Conservation (phyloP, 768 basidiomycete genomes). For the Agaricus sinodeliciosus region DNA sequence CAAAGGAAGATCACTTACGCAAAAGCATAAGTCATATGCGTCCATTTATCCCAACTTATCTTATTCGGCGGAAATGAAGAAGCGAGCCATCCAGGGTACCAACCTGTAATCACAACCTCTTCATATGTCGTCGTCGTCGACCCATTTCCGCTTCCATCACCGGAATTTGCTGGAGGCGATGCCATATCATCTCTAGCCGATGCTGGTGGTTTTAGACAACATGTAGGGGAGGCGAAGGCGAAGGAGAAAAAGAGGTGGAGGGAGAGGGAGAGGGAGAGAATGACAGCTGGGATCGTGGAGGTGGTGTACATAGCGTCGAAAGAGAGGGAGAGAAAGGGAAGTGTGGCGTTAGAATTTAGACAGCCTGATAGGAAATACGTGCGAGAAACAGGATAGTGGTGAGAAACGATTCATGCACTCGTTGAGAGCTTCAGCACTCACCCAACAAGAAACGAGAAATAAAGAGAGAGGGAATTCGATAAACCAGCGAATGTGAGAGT, state of each 20-base stretch:
- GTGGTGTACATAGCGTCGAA: conserved; percentile 2
- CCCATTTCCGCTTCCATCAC: not conserved
- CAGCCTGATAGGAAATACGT: too few species aligned
- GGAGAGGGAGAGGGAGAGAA: conserved; percentile 20
- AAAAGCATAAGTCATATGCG: conserved; percentile 39
- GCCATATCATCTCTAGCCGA: not conserved
- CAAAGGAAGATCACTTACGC: conserved; percentile 28
- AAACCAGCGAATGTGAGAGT: too few species aligned
- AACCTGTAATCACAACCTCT: conserved; percentile 2
- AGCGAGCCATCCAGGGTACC: conserved; percentile 5
- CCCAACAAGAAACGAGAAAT: too few species aligned
- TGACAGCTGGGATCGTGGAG: conserved; percentile 10
- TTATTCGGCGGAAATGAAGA: conserved; percentile 20
- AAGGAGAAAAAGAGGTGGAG: conserved; percentile 7
- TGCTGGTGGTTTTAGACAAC: conserved; percentile 27
- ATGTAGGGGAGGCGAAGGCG: conserved; percentile 23
- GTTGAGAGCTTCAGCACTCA: too few species aligned
- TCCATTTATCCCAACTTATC: conserved; percentile 53
- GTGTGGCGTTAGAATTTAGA: not conserved
- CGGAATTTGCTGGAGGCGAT: not conserved
- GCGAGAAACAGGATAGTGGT: too few species aligned
- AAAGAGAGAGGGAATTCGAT: too few species aligned
- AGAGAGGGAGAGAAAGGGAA: not conserved
- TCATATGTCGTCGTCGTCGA: not conserved
- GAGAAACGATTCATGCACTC: too few species aligned